Conservation (phyloP, 192 early-diverging fungal genomes). For the Dissophora globulifera region DNA sequence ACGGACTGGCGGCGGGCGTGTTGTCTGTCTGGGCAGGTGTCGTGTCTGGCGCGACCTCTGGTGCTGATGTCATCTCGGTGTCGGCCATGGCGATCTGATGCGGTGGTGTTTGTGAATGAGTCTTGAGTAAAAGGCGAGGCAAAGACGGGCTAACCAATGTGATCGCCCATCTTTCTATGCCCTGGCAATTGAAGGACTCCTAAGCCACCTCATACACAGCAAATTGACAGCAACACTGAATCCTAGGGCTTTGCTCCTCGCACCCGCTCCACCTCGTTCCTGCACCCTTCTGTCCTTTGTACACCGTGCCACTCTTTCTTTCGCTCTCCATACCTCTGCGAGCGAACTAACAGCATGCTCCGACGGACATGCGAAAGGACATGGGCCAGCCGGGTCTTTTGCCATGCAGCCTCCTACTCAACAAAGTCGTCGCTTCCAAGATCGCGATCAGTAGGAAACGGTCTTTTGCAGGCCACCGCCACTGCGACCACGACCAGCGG, state of each 20-base stretch:
- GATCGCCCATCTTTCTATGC: not conserved
- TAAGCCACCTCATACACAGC: no score
- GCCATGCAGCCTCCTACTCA: not conserved
- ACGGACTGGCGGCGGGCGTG: conserved; percentile 68
- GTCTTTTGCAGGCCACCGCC: not conserved
- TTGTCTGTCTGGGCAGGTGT: conserved; percentile 60
- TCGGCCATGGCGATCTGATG: conserved; percentile 25
- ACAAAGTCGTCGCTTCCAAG: not conserved
- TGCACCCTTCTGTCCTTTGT: not conserved
- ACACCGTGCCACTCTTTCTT: not conserved
- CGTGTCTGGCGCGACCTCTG: not conserved
- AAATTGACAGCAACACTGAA: no score
- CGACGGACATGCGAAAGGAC: conserved; percentile 18
- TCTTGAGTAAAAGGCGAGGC: not conserved
- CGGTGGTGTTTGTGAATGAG: not conserved
- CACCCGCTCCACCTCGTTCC: not conserved
- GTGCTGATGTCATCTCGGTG: conserved; percentile 15
- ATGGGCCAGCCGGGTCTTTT: conserved; percentile 5
- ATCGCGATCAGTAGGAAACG: not conserved
- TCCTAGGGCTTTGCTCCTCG: no score
- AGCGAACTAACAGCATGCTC: conserved; percentile 3
- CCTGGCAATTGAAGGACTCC: no score
- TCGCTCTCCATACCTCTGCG: not conserved
- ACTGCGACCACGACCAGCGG: not conserved
- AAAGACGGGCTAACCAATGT: not conserved